A percentile compares a stretch with the other conserved stretches of the same genome.
Evolutionary conservation across 139 green algal species (phyloP).

Genomic region (Axilococcus clingmanii): DNA sequence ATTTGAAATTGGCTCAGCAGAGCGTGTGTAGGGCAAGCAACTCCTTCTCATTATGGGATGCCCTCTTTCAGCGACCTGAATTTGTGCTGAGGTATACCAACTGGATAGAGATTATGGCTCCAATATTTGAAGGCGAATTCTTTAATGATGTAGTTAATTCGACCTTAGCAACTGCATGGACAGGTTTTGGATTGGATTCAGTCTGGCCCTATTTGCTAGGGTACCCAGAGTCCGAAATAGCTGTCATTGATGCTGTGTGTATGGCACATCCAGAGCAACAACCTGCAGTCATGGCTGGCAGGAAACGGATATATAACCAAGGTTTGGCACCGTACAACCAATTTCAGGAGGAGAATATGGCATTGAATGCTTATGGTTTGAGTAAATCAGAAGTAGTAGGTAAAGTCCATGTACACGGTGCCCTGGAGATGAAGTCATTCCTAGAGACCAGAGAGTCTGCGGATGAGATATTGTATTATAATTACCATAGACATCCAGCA

Average conservation of each 20-base stretch:
- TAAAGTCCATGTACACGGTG: too few relatives aligned
- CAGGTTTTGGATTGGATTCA: slow-evolving; percentile 28
- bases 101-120: slow-evolving; percentile 3
- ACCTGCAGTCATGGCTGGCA: too few relatives aligned
- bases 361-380: too few relatives aligned
- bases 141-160: background rate
- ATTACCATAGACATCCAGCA: too few relatives aligned
- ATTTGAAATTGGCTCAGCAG: background rate
- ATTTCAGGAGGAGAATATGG: too few relatives aligned
- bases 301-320: too few relatives aligned
- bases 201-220: slow-evolving; percentile 27
- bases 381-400: too few relatives aligned
- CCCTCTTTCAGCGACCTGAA: background rate
- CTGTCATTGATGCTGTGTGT: slow-evolving; percentile 13
- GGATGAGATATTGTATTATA: too few relatives aligned
- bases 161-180: background rate
- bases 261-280: background rate
- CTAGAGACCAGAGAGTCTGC: too few relatives aligned
- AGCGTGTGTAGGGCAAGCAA: background rate
- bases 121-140: background rate
- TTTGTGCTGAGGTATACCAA: background rate
- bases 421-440: too few relatives aligned
- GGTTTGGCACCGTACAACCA: too few relatives aligned
- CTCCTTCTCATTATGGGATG: slow-evolving; percentile 1
- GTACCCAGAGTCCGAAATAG: slow-evolving; percentile 18